Percentiles rank a stretch among this genome's conserved stretches.
Conservation (phyloP, 305 asterid genomes). For the Fraxinus baroniana region DNA sequence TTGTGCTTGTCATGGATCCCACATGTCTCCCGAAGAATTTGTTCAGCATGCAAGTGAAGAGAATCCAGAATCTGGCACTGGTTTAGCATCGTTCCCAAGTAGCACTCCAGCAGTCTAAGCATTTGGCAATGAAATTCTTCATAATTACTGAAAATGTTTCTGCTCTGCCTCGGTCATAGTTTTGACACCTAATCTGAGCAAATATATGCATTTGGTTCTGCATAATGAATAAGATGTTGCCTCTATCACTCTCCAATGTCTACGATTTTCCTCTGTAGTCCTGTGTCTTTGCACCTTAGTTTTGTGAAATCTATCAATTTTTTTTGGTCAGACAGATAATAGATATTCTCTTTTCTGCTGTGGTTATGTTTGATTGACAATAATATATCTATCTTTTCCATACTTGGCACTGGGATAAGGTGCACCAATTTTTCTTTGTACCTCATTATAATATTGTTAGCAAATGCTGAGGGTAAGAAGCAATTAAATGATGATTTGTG, state of each 20-base stretch:
- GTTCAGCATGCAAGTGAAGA: constrained; percentile 76
- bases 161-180: background rate
- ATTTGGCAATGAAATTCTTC: constrained; percentile 18
- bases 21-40: constrained; percentile 92
- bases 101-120: constrained; percentile 79
- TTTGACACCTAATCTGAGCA: background rate
- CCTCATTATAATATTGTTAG: background rate
- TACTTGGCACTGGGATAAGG: background rate
- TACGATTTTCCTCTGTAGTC: background rate
- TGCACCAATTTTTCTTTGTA: background rate
- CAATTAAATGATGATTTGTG: background rate
- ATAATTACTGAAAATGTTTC: background rate
- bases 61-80: constrained; percentile 41
- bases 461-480: background rate
- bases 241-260: background rate
- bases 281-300: background rate
- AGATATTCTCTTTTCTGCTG: background rate
- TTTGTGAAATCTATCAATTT: background rate
- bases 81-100: constrained; percentile 48
- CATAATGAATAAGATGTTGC: background rate
- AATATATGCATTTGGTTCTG: background rate
- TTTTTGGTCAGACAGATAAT: background rate
- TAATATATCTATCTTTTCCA: background rate
- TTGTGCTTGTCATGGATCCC: constrained; percentile 91
- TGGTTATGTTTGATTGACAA: background rate